A percentile compares a stretch with the other conserved stretches of the same genome.
Evolutionary conservation across 768 basidiomycete species (phyloP).

Genomic region (Russula ochroleuca): DNA sequence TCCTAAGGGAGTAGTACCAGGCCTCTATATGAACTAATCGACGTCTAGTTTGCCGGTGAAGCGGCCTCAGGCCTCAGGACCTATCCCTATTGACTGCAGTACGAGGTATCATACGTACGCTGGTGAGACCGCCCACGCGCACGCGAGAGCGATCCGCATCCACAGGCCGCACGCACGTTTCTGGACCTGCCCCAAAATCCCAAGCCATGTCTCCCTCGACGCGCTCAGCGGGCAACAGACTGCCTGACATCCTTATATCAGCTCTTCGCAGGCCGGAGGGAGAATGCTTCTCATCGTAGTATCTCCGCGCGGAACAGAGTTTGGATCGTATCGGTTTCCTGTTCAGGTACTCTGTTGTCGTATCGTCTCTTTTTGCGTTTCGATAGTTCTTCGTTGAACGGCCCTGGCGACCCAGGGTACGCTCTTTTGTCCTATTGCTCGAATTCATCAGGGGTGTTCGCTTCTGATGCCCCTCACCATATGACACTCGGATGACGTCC

Average conservation of each 20-base stretch:
- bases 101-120: slow-evolving; percentile 22
- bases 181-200: slow-evolving; percentile 17
- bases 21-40: neutral
- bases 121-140: slow-evolving; percentile 22
- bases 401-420: neutral
- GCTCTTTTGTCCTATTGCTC: slow-evolving; percentile 2
- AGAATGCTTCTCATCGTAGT: neutral
- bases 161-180: neutral
- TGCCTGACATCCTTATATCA: neutral
- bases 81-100: slow-evolving; percentile 7
- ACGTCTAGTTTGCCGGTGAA: neutral
- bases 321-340: slow-evolving; percentile 1
- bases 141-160: slow-evolving; percentile 8
- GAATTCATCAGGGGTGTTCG: neutral
- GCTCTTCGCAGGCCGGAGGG: neutral
- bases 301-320: neutral
- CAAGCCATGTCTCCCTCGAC: slow-evolving; percentile 24
- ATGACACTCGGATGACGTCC: slow-evolving; percentile 20
- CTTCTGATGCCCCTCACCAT: slow-evolving; percentile 16
- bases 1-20: neutral
- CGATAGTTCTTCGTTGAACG: neutral
- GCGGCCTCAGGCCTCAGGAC: neutral
- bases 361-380: neutral
- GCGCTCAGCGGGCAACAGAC: slow-evolving; percentile 11
- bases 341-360: neutral